Evolutionary conservation across 202 grass and related monocot species (phyloP), one percentile per base, ranked within the genome.

Genomic region (Musa balbisiana): DNA sequence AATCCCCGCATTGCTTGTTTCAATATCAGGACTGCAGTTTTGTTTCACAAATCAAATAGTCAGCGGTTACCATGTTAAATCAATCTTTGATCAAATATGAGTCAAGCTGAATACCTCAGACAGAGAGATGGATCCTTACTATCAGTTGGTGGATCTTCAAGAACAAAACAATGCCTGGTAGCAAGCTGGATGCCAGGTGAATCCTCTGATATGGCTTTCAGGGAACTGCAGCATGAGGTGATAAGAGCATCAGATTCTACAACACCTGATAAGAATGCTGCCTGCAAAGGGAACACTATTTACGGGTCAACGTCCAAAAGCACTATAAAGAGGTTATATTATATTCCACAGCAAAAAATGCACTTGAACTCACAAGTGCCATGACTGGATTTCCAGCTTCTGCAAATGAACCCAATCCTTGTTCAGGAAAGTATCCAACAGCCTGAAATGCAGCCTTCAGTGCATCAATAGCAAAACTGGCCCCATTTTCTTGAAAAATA

Each of bases 351-450:
- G 71, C 9, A 19, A 19, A 14, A 43, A 75, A 59, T 75, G 33
- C 63, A 52, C 21, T 25, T 51, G 66, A 24, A 82, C 89, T 85
- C 83, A 95, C 95, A 78, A 99, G 67, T 78, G 95, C 85, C 89
- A 99, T 99, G 77, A 99, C 91, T 66, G 95, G 95, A 74, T 99
- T 94, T 74, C 95, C 95, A 76, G 89, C 85, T 71, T 95, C 89
- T 73, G 83, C 82, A 87, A 99, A 99, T 63, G 95, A 95, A 83
- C 85, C 79, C 26, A 82, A 63, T 17, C 84, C 80, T 80, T 80
- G 64, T 67, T 89, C 87, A 62, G 87, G 87, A 64, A 82, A 90
- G 80, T 87, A 80, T 81, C 91, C 91, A 76, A 88, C 89, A 53
- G 91, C 85, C 77, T 92, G 78, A 23, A 99, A 99, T 77, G 95